A percentile compares a stretch with the other conserved stretches of the same genome.
Conservation (phyloP, 495 filamentous ascomycete genomes). For the Bacidia gigantensis region DNA sequence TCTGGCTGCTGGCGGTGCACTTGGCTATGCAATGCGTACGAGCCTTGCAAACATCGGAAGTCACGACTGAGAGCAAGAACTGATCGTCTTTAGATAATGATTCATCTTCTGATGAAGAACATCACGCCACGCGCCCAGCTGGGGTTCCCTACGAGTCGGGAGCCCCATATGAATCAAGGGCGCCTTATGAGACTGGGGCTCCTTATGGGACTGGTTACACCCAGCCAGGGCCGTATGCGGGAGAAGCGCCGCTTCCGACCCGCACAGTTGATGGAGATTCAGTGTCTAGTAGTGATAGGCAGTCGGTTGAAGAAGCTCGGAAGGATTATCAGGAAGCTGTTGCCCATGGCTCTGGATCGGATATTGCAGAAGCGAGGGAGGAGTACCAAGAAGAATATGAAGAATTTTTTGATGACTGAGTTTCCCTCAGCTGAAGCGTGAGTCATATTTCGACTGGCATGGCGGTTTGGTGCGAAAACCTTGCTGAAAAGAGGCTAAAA, state of each 20-base stretch:
- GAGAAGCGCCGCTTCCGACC: background rate
- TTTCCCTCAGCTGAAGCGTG: background rate
- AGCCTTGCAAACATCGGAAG: background rate
- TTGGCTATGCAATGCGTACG: constrained; percentile 41
- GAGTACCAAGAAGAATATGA: constrained; percentile 7
- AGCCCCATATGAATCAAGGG: background rate
- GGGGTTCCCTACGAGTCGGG: background rate
- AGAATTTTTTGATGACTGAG: constrained; percentile 3
- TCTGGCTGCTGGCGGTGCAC: constrained; percentile 41
- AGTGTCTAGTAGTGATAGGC: constrained; percentile 5
- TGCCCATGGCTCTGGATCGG: background rate
- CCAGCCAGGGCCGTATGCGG: background rate
- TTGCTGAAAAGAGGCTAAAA: no score
- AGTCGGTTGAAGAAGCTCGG: constrained; percentile 1
- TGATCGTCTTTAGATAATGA: background rate
- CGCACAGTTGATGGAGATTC: background rate
- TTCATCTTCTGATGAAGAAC: background rate
- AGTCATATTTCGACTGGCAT: no score
- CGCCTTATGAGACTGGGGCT: background rate
- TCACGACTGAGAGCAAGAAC: background rate
- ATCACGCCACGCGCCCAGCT: background rate
- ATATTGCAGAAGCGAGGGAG: constrained; percentile 1
- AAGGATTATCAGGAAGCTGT: constrained; percentile 2
- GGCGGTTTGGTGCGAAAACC: no score
- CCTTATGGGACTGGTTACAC: background rate